Evolutionary conservation across 768 basidiomycete genomes (phyloP), one percentile per base, ranked within the genome.

Genomic region (Termitomyces eurrhizus): DNA sequence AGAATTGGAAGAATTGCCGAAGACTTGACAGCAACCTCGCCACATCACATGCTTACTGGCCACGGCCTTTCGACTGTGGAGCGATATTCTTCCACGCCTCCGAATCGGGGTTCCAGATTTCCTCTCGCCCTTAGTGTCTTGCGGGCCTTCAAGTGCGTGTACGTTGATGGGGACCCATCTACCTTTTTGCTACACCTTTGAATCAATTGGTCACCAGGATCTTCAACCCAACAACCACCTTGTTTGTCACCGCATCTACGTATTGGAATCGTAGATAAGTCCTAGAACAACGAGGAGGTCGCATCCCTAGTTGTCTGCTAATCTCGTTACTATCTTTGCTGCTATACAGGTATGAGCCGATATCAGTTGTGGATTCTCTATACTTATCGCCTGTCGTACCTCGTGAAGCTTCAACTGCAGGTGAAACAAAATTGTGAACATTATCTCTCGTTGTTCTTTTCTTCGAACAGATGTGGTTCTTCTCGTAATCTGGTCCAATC

Each of bases 41-140:
- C 60, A 56, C 55, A 61, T 48, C 60, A 61, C 46, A 61, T 56
- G 60, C 24, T 45, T 59, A 33, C 39, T 35, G 49, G 32, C 55
- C 60, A 61, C 49, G 55, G 21, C 37, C 41, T 51, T 56, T 46
- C n/a, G 26, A 46, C 42, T 26, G 29, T 61, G 55, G 54, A 54
- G 42, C 33, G 33, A 42, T 9, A 39, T n/a, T 1, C 53, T 35
- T 54, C 29, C 59, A 46, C 32, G 36, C 46, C 24, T 61, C 60
- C 60, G 60, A 56, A 24, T 61, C 60, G 59, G 59, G 21, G 21
- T 21, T 21, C 21, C 21, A 21, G 21, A 21, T 21, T 21, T 21
- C 21, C 21, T 21, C 21, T 21, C 21, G 21, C 21, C 21, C 21
- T 21, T 21, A 21, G 21, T 21, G 21, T 21, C 21, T 21, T 21